Evolutionary conservation across 345 rosid species (phyloP).

Genomic region (Eucalyptus urophylla): DNA sequence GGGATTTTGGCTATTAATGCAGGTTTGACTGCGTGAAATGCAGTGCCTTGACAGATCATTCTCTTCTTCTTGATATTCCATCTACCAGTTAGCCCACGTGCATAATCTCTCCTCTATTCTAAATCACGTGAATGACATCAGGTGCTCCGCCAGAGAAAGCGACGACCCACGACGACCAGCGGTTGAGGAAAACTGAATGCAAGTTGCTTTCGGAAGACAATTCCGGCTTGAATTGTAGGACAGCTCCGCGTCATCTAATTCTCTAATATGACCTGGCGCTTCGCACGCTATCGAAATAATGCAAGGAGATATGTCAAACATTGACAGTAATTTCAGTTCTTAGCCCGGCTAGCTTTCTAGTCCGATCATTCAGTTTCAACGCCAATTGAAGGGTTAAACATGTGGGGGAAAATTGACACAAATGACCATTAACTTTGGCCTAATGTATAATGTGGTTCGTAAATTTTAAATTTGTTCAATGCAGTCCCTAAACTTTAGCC

Average conservation of each 20-base stretch:
- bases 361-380: background rate
- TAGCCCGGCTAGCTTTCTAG: background rate
- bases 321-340: background rate
- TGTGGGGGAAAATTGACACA: background rate
- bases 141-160: background rate
- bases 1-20: background rate
- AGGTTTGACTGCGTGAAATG: background rate
- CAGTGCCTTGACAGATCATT: background rate
- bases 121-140: background rate
- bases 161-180: background rate
- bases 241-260: background rate
- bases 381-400: background rate
- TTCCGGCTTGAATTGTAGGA: background rate
- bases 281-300: background rate
- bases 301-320: background rate
- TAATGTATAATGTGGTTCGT: too few relatives aligned
- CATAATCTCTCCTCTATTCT: background rate
- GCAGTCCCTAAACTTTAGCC: accelerated
- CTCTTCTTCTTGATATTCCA: background rate
- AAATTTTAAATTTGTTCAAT: too few relatives aligned
- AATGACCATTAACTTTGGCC: accelerated
- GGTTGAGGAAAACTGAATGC: background rate
- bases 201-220: background rate
- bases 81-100: background rate
- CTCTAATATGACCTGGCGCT: background rate